These are phyloP conservation scores for Lodderomyces metapsilosis DNA, from an alignment of 1,139 yeast species.

Conservation along the genomic window DNA sequence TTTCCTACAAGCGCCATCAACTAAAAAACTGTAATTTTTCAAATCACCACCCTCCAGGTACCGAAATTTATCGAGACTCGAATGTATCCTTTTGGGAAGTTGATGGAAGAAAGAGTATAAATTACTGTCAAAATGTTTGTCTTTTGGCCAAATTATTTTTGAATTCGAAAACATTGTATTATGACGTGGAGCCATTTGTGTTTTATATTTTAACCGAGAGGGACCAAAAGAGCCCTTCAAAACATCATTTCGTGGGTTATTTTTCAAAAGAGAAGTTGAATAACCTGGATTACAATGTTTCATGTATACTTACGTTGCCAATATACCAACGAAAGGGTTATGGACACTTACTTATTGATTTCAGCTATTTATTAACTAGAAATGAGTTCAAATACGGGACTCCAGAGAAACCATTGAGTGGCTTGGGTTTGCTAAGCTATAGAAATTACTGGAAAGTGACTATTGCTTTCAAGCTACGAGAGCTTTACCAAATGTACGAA, in stretches of 20 bases:
- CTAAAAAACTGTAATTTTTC: conserved; percentile 61
- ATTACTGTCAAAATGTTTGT: conserved; percentile 87
- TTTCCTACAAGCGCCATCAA: conserved; percentile 66
- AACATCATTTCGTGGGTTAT: conserved; percentile 86
- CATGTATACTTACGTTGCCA: conserved; percentile 89
- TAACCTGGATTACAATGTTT: conserved; percentile 74
- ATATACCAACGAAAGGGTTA: conserved; percentile 85
- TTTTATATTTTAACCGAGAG: conserved; percentile 81
- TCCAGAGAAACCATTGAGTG: conserved; percentile 92
- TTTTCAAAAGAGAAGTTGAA: conserved; percentile 86
- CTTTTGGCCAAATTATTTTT: conserved; percentile 83
- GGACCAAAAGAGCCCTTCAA: conserved; percentile 45
- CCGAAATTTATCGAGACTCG: conserved; percentile 75
- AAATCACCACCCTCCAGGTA: conserved; percentile 79
- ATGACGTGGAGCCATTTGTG: conserved; percentile 92
- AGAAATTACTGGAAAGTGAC: conserved; percentile 82
- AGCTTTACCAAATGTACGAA: conserved; percentile 27
- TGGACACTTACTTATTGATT: conserved; percentile 85
- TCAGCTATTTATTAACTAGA: conserved; percentile 76
- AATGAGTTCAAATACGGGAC: conserved; percentile 82
- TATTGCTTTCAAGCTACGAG: conserved; percentile 45
- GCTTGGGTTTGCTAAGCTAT: conserved; percentile 81
- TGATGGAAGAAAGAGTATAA: conserved; percentile 81
- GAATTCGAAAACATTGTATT: conserved; percentile 86
- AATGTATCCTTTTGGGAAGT: conserved; percentile 80